Conservation (phyloP, 148 eudicot genomes). For the Chenopodium suecicum region DNA sequence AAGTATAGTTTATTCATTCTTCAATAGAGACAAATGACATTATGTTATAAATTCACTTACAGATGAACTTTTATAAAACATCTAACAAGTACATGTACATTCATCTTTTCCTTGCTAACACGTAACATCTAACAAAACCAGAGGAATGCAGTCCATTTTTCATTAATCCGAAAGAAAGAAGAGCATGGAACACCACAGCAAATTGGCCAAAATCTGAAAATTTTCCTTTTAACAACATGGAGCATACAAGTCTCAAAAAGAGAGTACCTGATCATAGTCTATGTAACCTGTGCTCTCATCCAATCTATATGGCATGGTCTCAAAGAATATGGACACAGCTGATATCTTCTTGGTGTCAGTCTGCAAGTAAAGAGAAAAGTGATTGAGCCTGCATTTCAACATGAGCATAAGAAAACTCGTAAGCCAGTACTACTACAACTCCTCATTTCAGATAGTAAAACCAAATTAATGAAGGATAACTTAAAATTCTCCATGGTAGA, state of each 20-base stretch:
- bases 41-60: background rate
- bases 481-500: background rate
- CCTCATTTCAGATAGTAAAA: background rate
- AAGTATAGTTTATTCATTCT: background rate
- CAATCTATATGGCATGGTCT: conserved; percentile 99
- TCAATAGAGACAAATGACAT: background rate
- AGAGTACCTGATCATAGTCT: conserved; percentile 88
- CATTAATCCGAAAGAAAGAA: background rate
- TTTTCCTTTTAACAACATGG: background rate
- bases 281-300: conserved; percentile 92
- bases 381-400: background rate
- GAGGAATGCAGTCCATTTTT: background rate
- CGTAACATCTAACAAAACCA: background rate
- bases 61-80: background rate
- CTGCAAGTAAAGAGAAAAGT: conserved; percentile 40
- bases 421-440: background rate
- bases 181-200: background rate
- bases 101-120: background rate
- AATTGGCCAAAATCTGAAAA: background rate
- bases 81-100: background rate
- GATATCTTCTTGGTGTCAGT: conserved; percentile 99
- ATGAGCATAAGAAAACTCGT: background rate
- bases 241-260: background rate
- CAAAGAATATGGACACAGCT: conserved; percentile 91
- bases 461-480: no score